Conservation (phyloP, 2,329 filamentous ascomycete genomes). For the Diaporthe sp. region DNA sequence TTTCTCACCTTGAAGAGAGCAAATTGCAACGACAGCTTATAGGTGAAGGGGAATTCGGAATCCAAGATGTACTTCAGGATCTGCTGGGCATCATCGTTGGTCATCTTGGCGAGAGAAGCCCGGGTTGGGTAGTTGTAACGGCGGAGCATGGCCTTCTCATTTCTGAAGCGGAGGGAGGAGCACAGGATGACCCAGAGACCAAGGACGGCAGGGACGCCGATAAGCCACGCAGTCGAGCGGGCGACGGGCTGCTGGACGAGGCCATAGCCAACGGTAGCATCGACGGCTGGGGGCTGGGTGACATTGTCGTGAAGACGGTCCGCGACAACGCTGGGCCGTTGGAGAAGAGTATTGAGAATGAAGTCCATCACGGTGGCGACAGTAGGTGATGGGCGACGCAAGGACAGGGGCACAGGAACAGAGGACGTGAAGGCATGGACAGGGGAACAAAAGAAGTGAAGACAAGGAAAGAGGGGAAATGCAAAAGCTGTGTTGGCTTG, state of each 20-base stretch:
- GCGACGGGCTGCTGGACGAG: not conserved
- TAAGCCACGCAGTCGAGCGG: not conserved
- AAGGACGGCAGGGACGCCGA: conserved; percentile 42
- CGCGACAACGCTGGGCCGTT: not conserved
- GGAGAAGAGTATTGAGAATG: not conserved
- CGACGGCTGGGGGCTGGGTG: not conserved
- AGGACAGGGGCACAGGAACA: no score
- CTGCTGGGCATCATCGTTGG: conserved; percentile 59
- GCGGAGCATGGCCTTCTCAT: conserved; percentile 49
- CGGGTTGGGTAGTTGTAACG: conserved; percentile 53
- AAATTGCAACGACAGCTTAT: conserved; percentile 54
- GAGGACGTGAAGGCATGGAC: not conserved
- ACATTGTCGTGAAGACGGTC: conserved; percentile 7
- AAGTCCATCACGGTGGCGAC: not conserved
- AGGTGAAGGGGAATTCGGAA: conserved; percentile 56
- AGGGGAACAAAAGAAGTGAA: not conserved
- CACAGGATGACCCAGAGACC: conserved; percentile 53
- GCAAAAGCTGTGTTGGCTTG: not conserved
- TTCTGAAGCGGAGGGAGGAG: conserved; percentile 54
- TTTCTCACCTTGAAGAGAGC: conserved; percentile 57
- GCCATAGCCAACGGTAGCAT: not conserved
- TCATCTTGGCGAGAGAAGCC: conserved; percentile 56
- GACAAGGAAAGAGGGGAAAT: not conserved
- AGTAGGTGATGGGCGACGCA: not conserved
- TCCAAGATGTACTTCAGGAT: conserved; percentile 55